Evolutionary conservation across 495 filamentous ascomycete species (phyloP).

Genomic region (Tetracladium setigerum): DNA sequence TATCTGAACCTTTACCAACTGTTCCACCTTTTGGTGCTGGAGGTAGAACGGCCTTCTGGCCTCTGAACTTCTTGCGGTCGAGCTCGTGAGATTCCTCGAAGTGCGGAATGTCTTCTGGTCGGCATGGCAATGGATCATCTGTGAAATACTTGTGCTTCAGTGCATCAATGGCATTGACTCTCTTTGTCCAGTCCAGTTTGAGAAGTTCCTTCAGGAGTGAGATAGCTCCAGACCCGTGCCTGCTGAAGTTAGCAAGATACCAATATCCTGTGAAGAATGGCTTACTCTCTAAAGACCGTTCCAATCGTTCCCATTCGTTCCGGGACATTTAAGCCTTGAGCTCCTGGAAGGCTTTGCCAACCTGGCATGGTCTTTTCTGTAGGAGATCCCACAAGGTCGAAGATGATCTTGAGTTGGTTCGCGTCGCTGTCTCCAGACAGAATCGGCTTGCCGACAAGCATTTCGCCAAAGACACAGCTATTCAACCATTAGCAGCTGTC

Average conservation of each 20-base stretch:
- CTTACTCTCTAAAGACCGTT: conserved; percentile 64
- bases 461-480: conserved; percentile 95
- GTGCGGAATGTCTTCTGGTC: conserved; percentile 71
- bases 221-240: conserved; percentile 52
- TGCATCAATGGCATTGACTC: conserved; percentile 92
- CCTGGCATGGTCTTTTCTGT: conserved; percentile 92
- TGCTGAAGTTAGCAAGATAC: conserved; percentile 10
- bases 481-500: conserved; percentile 19
- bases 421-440: conserved; percentile 81
- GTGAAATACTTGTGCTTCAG: conserved; percentile 89
- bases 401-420: conserved; percentile 87
- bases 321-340: conserved; percentile 62
- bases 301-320: conserved; percentile 57
- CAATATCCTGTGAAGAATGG: background rate
- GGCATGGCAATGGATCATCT: conserved; percentile 66
- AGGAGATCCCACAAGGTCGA: conserved; percentile 85
- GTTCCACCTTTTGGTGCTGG: conserved; percentile 86
- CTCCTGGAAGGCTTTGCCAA: conserved; percentile 74
- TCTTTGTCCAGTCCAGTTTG: conserved; percentile 76
- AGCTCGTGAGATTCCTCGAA: conserved; percentile 96
- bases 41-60: conserved; percentile 67
- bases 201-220: conserved; percentile 77
- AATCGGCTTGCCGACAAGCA: conserved; percentile 92
- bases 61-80: conserved; percentile 80
- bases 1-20: conserved; percentile 66